Conservation (phyloP, 345 rosid species). For the Rhizophora mangle region DNA sequence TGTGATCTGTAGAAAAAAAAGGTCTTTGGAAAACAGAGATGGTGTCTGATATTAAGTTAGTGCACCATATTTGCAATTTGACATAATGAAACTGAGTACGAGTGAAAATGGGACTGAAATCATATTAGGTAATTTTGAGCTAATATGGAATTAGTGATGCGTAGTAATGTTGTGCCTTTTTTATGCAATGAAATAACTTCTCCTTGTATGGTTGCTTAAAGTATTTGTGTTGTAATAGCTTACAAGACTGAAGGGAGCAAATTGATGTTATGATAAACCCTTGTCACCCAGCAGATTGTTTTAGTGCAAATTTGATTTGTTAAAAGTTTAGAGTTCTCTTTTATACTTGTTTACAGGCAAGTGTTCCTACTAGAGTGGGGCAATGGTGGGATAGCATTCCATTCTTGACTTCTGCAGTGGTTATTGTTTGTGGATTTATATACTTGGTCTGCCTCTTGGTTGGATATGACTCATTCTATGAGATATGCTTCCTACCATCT, state of each 20-base stretch:
- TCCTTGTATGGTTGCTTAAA: neutral
- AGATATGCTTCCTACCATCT: constrained; percentile 87
- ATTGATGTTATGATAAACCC: neutral
- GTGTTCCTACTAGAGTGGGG: constrained; percentile 62
- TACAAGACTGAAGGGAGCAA: neutral
- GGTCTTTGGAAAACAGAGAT: too few relatives aligned
- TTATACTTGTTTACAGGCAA: constrained; percentile 46
- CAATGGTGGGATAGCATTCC: constrained; percentile 97
- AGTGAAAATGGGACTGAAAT: too few relatives aligned
- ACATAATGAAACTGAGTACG: too few relatives aligned
- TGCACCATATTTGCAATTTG: too few relatives aligned
- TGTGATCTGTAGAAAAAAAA: too few relatives aligned
- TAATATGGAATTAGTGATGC: neutral
- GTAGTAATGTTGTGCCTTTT: neutral
- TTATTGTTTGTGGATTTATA: constrained; percentile 61
- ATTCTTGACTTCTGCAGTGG: constrained; percentile 71
- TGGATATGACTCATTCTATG: constrained; percentile 82
- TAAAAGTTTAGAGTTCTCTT: neutral
- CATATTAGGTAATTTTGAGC: too few relatives aligned
- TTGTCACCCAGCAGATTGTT: neutral
- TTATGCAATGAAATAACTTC: neutral
- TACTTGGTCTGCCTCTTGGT: constrained; percentile 72
- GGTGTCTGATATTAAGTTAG: too few relatives aligned
- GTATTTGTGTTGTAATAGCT: neutral
- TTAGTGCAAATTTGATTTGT: neutral